These are phyloP conservation scores for sunflower (Helianthus annuus) DNA, from an alignment of 129 eudicot species.

Conservation along the genomic window DNA sequence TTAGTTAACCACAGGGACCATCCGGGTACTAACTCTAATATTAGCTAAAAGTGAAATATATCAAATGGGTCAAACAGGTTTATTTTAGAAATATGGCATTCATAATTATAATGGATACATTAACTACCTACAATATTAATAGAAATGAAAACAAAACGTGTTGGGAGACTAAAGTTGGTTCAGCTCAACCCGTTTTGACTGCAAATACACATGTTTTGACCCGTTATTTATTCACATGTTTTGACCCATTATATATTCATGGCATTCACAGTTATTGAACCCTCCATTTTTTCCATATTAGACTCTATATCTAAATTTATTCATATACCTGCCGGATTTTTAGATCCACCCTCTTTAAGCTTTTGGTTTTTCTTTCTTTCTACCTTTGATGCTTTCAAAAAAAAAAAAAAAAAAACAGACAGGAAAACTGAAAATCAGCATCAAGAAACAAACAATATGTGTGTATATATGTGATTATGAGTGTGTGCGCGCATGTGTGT, in stretches of 20 bases:
- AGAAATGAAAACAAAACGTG: neutral
- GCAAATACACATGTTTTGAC: neutral
- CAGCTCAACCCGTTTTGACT: neutral
- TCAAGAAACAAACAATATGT: no score
- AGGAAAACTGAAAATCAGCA: no score
- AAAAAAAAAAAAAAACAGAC: no score
- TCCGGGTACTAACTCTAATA: no score
- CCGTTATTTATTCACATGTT: neutral
- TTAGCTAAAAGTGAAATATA: neutral
- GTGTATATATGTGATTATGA: neutral
- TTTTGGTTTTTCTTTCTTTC: no score
- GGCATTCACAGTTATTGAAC: no score
- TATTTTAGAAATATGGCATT: neutral
- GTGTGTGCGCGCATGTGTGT: no score
- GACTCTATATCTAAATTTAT: neutral
- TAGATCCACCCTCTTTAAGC: no score
- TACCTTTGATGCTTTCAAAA: no score
- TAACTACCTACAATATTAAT: neutral
- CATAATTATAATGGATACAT: neutral
- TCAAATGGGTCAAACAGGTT: neutral
- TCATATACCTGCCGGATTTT: neutral
- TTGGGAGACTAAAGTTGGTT: neutral
- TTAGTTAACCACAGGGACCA: no score
- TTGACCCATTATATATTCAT: neutral
- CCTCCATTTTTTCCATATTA: neutral